Base-by-base conservation (phyloP, 1,284 basidiomycete genomes). In the Naganishia sp. region DNA sequence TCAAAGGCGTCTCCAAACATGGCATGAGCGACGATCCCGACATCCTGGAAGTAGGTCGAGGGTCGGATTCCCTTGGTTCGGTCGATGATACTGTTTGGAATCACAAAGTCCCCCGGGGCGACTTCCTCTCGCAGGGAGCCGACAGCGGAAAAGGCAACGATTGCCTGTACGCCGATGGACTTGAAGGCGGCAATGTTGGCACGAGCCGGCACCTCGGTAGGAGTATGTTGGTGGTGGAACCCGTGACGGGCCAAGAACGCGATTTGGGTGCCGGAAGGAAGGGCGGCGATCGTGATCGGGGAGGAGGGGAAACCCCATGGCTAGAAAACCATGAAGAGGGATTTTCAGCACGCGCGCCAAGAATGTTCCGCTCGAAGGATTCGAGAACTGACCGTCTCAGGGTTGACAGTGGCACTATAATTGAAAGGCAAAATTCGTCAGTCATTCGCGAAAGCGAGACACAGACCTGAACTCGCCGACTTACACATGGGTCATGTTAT, bases 131-230 rank as follows among this genome's bases (percentile, higher is more conserved):
- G 85, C 49, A 99, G 85, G n/a, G 90, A 94, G 44, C 95, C 95
- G 50, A 99, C 95, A 9, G 95, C 95, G 18, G 89, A 91, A 83
- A 99, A 99, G 2, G 94, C 93, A 69, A 98, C 83, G 74, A 99
- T 87, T 48, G 88, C 90, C 69, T 88, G 86, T 16, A 93, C 90
- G 60, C 95, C 95, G 70, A 99, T 84, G 60, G 86, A 87, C 82
- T 98, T 98, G 72, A 98, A 85, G 0, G 94, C 94, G 16, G 94
- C 90, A 75, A 98, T 94, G 84, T 99, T 98, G 70, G 94, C 95
- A 59, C 91, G 87, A 2, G 84, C 81, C 46, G 93, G 93, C 1
- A 97, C 89, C 52, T 84, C 79, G 15, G 90, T 88, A 2, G 93
- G 93, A 21, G 85, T 79, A 74, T 83, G 81, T 69, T 82, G 85